Evolutionary conservation across 1,284 basidiomycete genomes (phyloP), one percentile per base, ranked within the genome.

Genomic region (Malassezia caprae): DNA sequence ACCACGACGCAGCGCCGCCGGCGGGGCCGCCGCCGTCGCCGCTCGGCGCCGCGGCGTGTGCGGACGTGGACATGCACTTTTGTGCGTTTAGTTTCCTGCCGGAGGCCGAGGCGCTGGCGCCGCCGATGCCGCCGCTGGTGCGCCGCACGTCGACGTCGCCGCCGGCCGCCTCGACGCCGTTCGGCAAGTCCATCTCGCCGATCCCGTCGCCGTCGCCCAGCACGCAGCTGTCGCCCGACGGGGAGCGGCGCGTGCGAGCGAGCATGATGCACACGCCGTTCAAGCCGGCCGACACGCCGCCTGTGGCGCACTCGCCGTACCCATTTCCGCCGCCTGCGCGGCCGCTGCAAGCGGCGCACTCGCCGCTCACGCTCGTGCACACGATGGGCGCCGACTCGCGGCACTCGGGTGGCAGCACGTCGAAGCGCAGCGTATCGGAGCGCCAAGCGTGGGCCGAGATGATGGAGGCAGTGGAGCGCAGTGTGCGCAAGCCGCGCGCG

Each of bases 371-470:
- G 59, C 12, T 35, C 13, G 10, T 48, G 46, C 37, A 32, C 35
- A 50, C 55, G 13, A 52, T 68, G 46, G 70, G 70, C 30, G 68
- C 72, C 19, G 70, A 72, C 30, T 69, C 69, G 43, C 56, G 69
- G 15, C 64, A 67, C 43, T 73, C 72, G 2, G 72, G 72, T 27
- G 72, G 72, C 11, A 71, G 67, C 46, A 72, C 69, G 30, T 63
- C 60, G 19, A 64, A 70, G 40, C 66, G 72, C 27, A 68, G 69
- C n/a, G 56, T 69, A 32, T 67, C 67, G 26, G 72, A 73, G 51
- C 58, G 64, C 3, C 67, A 73, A 45, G 72, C 72, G 2, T 73
- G 68, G 68, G 59, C 66, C 28, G 62, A 66, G 45, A 66, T 73
- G 63, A 67, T 67, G 67, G 56, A 58, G 8, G 72, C 70, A 2